A percentile compares a stretch with the other conserved stretches of the same genome.
Evolutionary conservation across 352 stramenopile species (phyloP).

Genomic region (Blastocystis sp.): DNA sequence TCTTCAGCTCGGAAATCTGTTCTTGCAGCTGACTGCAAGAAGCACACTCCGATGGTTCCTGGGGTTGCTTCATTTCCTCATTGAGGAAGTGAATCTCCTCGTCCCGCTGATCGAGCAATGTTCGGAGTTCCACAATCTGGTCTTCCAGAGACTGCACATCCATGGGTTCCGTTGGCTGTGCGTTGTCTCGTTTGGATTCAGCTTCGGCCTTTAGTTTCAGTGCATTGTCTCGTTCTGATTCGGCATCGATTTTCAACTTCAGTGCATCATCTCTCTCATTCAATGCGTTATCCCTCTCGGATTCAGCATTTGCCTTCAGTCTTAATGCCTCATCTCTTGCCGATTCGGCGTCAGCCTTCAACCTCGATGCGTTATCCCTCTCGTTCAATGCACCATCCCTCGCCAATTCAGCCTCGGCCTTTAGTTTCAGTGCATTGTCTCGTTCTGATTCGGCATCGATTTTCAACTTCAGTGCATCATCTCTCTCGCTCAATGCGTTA

Average conservation of each 20-base stretch:
- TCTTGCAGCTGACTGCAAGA: neutral
- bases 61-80: neutral
- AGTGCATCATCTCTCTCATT: neutral
- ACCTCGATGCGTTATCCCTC: neutral
- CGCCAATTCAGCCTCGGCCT: too few relatives aligned
- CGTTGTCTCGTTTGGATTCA: too few relatives aligned
- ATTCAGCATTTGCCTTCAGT: neutral
- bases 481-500: neutral
- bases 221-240: too few relatives aligned
- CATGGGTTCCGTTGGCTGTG: too few relatives aligned
- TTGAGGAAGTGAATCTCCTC: slow-evolving; percentile 54
- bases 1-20: too few relatives aligned
- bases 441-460: too few relatives aligned
- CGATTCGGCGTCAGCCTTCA: neutral
- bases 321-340: neutral
- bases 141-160: too few relatives aligned
- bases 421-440: too few relatives aligned
- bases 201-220: too few relatives aligned
- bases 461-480: too few relatives aligned
- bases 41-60: neutral
- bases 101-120: neutral
- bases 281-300: neutral
- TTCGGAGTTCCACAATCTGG: neutral
- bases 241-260: neutral
- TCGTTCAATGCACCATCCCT: neutral